These are phyloP conservation scores for Fusarium odoratissimum DNA, from an alignment of 2,329 filamentous ascomycete genomes.

Conservation along the genomic window DNA sequence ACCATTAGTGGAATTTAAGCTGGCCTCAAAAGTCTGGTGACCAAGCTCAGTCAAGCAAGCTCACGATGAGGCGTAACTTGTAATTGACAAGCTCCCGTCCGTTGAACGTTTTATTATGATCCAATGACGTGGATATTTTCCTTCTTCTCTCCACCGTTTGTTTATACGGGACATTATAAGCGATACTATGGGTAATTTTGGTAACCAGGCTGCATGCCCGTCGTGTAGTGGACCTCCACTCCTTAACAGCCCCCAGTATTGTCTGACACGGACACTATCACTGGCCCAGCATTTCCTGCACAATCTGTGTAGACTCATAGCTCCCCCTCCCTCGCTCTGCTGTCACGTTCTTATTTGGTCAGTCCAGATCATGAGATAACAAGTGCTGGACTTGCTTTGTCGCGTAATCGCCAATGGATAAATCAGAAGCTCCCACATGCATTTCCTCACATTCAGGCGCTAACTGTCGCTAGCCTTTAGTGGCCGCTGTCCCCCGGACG, in stretches of 20 bases:
- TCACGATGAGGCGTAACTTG: background rate
- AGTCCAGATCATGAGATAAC: constrained; percentile 8
- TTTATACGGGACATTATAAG: background rate
- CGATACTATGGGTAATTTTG: background rate
- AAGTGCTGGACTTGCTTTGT: constrained; percentile 1
- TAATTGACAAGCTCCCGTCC: background rate
- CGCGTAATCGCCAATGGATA: constrained; percentile 12
- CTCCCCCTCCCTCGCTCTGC: constrained; percentile 24
- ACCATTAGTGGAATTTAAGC: constrained; percentile 17
- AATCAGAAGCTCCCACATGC: constrained; percentile 26
- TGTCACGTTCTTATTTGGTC: constrained; percentile 31
- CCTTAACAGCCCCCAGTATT: constrained; percentile 13
- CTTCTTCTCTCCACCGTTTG: background rate
- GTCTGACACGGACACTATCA: constrained; percentile 18
- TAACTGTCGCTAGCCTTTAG: constrained; percentile 34
- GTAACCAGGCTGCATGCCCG: constrained; percentile 9
- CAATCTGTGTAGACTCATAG: constrained; percentile 1
- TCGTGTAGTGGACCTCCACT: constrained; percentile 11
- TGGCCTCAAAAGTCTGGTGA: constrained; percentile 27
- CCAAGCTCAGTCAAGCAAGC: background rate
- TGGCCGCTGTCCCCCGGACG: constrained; percentile 30
- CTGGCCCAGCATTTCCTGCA: constrained; percentile 19
- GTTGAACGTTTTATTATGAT: constrained; percentile 5
- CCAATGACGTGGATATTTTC: background rate
- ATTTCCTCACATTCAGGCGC: constrained; percentile 20